These are phyloP conservation scores for Pseudocercospora pini-densiflorae DNA, from an alignment of 2,329 filamentous ascomycete genomes.

Conservation along the genomic window DNA sequence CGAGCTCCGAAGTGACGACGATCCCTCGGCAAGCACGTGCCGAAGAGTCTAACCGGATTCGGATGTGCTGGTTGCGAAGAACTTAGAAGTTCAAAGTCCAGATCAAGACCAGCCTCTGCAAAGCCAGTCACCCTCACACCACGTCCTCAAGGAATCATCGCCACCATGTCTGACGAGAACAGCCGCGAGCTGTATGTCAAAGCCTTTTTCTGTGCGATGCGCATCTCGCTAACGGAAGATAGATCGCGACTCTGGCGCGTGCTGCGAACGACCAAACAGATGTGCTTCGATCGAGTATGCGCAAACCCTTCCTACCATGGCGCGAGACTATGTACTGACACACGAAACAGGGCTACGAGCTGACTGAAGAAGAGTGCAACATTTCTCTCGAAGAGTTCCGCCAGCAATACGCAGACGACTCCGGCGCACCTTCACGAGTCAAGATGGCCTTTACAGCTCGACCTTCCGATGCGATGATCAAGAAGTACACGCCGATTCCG, in stretches of 20 bases:
- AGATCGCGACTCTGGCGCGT: slow-evolving; percentile 83
- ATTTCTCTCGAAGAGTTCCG: slow-evolving; percentile 85
- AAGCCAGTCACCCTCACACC: not conserved
- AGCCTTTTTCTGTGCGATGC: no score
- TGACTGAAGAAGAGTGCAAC: slow-evolving; percentile 85
- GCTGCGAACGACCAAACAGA: slow-evolving; percentile 91
- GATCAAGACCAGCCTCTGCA: not conserved
- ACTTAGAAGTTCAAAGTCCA: not conserved
- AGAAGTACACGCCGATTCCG: slow-evolving; percentile 76
- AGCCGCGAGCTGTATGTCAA: slow-evolving; percentile 31
- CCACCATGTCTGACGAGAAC: slow-evolving; percentile 30
- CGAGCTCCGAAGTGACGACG: not conserved
- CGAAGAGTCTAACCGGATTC: not conserved
- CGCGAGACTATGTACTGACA: slow-evolving; percentile 17
- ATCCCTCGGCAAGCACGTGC: not conserved
- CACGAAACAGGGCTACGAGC: slow-evolving; percentile 78
- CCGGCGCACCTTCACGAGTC: slow-evolving; percentile 77
- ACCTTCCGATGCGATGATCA: slow-evolving; percentile 81
- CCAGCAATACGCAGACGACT: slow-evolving; percentile 69
- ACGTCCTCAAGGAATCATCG: not conserved
- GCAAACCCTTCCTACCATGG: slow-evolving; percentile 9
- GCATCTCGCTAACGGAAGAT: slow-evolving; percentile 9
- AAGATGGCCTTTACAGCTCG: slow-evolving; percentile 87
- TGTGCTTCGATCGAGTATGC: slow-evolving; percentile 83
- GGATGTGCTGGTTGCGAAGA: not conserved